Base-by-base conservation (phyloP, 768 basidiomycete genomes). In the Pleurotus giganteus region DNA sequence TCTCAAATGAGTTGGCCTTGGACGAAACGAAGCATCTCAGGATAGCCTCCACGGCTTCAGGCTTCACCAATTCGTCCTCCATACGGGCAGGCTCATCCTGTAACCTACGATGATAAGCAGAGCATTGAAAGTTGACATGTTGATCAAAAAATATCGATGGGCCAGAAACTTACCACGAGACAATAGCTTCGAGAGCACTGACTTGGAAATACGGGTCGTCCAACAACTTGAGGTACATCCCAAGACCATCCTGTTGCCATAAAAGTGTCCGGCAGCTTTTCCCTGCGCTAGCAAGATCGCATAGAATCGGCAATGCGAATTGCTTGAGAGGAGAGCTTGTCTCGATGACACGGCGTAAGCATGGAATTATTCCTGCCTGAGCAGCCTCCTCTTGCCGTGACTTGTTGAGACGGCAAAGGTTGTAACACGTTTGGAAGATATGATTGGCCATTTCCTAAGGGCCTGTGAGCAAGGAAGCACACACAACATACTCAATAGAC, bases 341-440 rank as follows among this genome's bases (percentile, higher is more conserved):
- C 65, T 87, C 83, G 60, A 97, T 92, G 52, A 98, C 89, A 4
- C 86, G 84, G 69, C 94, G 91, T 37, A 99, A 80, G 61, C 90
- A 84, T 2, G 97, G 95, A 23, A 99, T 86, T 55, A 97, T 93
- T 9, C 95, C 96, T 6, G 93, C 93, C 65, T 94, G 89, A 1
- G 95, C 96, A 11, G 97, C 94, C 69, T 98, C 97, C 70, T 98
- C 97, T 68, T 98, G 96, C 47, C 97, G 79, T 2, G 85, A 83
- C 71, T 97, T 97, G 72, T 95, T 95, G 57, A 99, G 74, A 4
- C 95, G 85, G 66, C 95, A 98, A 15, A 99, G 86, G 61, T 96
- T 96, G 76, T 92, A 98, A 64, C 95, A 93, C 2, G 94, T 94
- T 71, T 97, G 95, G 80, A 98, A 94, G 57, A 97, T 85, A 63